phyloP scores from a whole-genome alignment of 306 rosid species.

The Inga laurina region DNA sequence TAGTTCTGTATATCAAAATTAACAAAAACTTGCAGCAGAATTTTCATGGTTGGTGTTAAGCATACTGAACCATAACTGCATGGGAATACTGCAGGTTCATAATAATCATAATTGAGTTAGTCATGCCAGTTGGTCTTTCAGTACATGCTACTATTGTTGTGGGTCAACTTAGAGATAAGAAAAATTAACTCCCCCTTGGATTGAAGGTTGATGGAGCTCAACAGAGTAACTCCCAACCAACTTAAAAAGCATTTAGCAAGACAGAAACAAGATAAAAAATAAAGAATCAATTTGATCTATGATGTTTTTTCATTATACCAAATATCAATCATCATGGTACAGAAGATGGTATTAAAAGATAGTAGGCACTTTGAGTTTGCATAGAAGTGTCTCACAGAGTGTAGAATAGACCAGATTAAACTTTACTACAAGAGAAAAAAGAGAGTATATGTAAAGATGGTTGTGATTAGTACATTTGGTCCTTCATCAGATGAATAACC shows the following conservation, averaged over 20 bases:
- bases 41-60: background rate
- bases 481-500: constrained; percentile 81
- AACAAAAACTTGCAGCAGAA: background rate
- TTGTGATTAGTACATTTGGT: constrained; percentile 55
- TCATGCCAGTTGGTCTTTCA: background rate
- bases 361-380: background rate
- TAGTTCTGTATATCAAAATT: background rate
- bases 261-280: constrained; percentile 4
- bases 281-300: background rate
- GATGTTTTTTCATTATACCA: background rate
- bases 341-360: background rate
- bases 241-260: background rate
- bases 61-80: background rate
- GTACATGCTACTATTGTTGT: background rate
- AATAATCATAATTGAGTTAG: background rate
- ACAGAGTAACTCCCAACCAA: background rate
- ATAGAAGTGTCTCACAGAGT: background rate
- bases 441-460: background rate
- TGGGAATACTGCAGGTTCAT: background rate
- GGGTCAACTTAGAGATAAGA: background rate
- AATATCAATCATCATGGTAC: background rate
- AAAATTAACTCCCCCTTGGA: background rate
- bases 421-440: constrained; percentile 1
- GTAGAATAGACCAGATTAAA: background rate
- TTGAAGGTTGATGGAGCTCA: background rate